Conservation (phyloP, 2,329 filamentous ascomycete species). For the Dryadomyces quercivorus region DNA sequence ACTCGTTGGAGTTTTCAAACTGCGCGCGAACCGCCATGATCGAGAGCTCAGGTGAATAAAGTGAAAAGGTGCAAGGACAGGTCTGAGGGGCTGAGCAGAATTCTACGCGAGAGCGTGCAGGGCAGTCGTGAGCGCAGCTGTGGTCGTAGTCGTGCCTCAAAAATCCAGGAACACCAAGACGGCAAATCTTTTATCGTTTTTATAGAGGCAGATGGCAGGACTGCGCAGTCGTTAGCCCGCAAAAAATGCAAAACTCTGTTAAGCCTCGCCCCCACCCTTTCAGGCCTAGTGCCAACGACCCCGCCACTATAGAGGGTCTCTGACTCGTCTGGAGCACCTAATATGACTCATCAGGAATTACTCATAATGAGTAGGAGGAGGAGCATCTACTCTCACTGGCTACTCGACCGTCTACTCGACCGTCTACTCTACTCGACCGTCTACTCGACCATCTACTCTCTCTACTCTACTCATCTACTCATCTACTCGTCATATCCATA, state of each 20-base stretch:
- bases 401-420: too few relatives aligned
- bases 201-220: neutral
- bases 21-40: slow-evolving; percentile 55
- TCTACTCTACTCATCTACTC: too few relatives aligned
- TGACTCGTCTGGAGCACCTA: neutral
- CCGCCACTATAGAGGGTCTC: neutral
- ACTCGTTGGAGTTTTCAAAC: slow-evolving; percentile 91
- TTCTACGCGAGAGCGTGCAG: too few relatives aligned
- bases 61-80: neutral
- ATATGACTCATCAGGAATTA: neutral
- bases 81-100: neutral
- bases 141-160: too few relatives aligned
- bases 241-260: neutral
- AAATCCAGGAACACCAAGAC: too few relatives aligned
- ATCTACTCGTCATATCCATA: too few relatives aligned
- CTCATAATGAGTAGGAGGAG: neutral
- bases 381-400: too few relatives aligned
- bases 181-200: neutral
- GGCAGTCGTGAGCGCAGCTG: too few relatives aligned
- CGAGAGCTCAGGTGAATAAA: neutral
- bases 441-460: too few relatives aligned
- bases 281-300: neutral
- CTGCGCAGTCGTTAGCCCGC: too few relatives aligned
- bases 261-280: neutral
- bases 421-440: too few relatives aligned